phyloP scores from a whole-genome alignment of 2,329 filamentous ascomycete genomes.

The Pseudocercospora fijiensis region DNA sequence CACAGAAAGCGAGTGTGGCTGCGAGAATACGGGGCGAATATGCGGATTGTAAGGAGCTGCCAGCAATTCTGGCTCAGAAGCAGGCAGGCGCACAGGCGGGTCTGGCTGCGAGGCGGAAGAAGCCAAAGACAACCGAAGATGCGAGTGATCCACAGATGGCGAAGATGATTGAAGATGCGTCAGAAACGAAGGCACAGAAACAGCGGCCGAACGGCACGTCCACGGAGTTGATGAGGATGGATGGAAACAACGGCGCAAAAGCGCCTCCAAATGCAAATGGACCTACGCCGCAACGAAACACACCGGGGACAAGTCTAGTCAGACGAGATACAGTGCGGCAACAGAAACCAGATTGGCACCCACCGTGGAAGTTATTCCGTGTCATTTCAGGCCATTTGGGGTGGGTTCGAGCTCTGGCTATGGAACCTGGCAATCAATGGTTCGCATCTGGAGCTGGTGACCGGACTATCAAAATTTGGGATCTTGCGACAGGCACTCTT shows the following conservation, averaged over 20 bases:
- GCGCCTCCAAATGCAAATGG: constrained; percentile 57
- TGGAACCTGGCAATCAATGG: constrained; percentile 96
- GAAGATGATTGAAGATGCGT: constrained; percentile 66
- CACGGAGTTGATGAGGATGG: constrained; percentile 58
- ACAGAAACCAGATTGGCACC: constrained; percentile 88
- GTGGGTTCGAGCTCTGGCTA: constrained; percentile 85
- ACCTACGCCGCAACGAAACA: constrained; percentile 52
- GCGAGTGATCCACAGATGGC: constrained; percentile 58
- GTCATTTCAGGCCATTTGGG: constrained; percentile 96
- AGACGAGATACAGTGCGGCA: constrained; percentile 64
- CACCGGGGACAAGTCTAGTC: constrained; percentile 58
- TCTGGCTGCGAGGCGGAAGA: constrained; percentile 63
- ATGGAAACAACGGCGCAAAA: constrained; percentile 43
- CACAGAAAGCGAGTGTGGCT: constrained; percentile 51
- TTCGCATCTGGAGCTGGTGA: constrained; percentile 95
- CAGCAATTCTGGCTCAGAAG: constrained; percentile 74
- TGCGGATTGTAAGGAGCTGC: constrained; percentile 71
- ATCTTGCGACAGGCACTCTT: constrained; percentile 82
- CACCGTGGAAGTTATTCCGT: constrained; percentile 97
- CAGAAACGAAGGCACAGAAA: constrained; percentile 47
- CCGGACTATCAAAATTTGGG: constrained; percentile 98
- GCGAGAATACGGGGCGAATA: constrained; percentile 72
- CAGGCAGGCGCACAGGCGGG: constrained; percentile 62
- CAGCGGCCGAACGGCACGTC: constrained; percentile 51
- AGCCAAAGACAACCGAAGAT: constrained; percentile 56